Percentiles rank a stretch among this genome's conserved stretches.
Conservation (phyloP, 257 asterid genomes). For the Cinchona pubescens region DNA sequence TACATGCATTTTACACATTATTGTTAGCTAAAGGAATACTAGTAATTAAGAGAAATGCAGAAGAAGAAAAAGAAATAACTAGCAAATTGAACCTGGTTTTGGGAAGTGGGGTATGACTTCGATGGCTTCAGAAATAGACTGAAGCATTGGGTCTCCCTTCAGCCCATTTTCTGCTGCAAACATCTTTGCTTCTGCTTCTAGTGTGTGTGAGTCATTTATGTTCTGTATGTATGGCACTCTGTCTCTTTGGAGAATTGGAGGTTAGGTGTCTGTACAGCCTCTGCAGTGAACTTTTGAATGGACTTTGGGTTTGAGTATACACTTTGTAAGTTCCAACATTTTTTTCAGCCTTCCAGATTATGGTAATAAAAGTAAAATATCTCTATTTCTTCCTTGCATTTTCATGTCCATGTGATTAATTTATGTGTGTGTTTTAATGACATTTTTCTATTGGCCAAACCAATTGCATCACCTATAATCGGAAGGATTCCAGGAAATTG, state of each 20-base stretch:
- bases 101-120: conserved; percentile 84
- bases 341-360: conserved; percentile 23
- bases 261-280: conserved; percentile 8
- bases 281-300: conserved; percentile 28
- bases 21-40: neutral
- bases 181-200: conserved; percentile 30
- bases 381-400: too few species aligned
- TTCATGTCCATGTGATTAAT: too few species aligned
- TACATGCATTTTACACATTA: neutral
- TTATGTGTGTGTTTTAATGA: too few species aligned
- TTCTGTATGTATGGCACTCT: too few species aligned
- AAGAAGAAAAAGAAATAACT: neutral
- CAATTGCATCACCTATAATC: too few species aligned
- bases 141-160: conserved; percentile 69
- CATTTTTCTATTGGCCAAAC: too few species aligned
- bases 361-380: too few species aligned
- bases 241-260: too few species aligned
- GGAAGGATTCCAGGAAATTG: too few species aligned
- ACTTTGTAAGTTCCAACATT: conserved; percentile 35
- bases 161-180: conserved; percentile 86
- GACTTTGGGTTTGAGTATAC: conserved; percentile 12
- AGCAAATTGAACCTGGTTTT: conserved; percentile 59
- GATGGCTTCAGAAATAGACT: conserved; percentile 58
- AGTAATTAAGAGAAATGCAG: neutral
- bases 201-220: too few species aligned